A percentile compares a stretch with the other conserved stretches of the same genome.
Conservation (phyloP, 2,329 filamentous ascomycete genomes). For the Pseudopithomyces maydicus region DNA sequence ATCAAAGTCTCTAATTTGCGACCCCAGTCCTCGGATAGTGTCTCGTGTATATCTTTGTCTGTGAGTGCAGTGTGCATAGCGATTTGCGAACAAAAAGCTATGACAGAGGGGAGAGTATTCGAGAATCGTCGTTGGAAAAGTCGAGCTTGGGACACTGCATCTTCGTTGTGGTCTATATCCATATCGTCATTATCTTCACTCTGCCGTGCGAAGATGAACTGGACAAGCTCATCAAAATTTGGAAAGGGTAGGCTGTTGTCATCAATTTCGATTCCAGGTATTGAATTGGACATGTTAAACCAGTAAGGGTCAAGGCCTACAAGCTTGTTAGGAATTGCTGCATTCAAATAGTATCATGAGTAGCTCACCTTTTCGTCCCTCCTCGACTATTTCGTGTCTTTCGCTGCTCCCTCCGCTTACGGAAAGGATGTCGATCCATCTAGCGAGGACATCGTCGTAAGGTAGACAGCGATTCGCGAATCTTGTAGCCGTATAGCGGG, state of each 20-base stretch:
- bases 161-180: conserved; percentile 34
- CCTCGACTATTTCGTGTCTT: conserved; percentile 83
- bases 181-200: conserved; percentile 41
- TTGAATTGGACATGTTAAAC: conserved; percentile 65
- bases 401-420: conserved; percentile 69
- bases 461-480: conserved; percentile 89
- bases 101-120: conserved; percentile 68
- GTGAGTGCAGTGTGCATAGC: conserved; percentile 62
- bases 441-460: conserved; percentile 76
- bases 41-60: conserved; percentile 50
- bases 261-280: conserved; percentile 28
- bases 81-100: conserved; percentile 70
- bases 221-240: conserved; percentile 51
- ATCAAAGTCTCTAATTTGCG: conserved; percentile 75
- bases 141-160: conserved; percentile 32
- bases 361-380: conserved; percentile 72
- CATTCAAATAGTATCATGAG: background rate
- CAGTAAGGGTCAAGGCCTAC: conserved; percentile 74
- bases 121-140: conserved; percentile 41
- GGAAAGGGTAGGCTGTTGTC: conserved; percentile 41
- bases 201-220: conserved; percentile 51
- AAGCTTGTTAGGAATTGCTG: background rate
- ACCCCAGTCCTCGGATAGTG: conserved; percentile 82
- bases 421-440: conserved; percentile 89
- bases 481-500: conserved; percentile 80